Evolutionary conservation across 768 basidiomycete genomes (phyloP).

Genomic region (Termitomyces sp.): DNA sequence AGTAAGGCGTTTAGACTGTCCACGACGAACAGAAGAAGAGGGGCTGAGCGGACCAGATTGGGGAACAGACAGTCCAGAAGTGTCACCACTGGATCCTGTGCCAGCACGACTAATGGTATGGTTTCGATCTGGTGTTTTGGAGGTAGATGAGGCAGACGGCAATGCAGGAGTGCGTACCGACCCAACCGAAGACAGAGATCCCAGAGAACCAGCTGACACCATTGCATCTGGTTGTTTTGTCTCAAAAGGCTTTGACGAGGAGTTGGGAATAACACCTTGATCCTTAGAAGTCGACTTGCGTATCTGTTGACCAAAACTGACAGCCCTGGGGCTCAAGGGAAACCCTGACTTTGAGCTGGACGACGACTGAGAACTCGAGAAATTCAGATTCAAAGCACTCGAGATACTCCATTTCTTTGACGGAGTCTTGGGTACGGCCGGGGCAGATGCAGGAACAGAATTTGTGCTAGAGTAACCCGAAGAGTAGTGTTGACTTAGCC

Average conservation of each 20-base stretch:
- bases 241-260: constrained; percentile 53
- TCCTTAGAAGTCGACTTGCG: constrained; percentile 73
- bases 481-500: constrained; percentile 37
- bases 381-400: constrained; percentile 74
- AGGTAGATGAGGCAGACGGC: constrained; percentile 38
- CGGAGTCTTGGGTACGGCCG: constrained; percentile 65
- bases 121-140: constrained; percentile 65
- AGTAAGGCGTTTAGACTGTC: constrained; percentile 77
- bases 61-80: constrained; percentile 49
- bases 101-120: constrained; percentile 60
- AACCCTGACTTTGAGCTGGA: constrained; percentile 54
- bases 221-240: constrained; percentile 72
- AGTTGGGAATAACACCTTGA: constrained; percentile 42
- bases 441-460: constrained; percentile 40
- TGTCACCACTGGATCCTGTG: constrained; percentile 75
- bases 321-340: constrained; percentile 64
- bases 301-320: constrained; percentile 62
- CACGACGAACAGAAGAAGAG: constrained; percentile 62
- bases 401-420: constrained; percentile 98
- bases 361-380: constrained; percentile 63
- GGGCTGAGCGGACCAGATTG: constrained; percentile 69
- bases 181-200: constrained; percentile 70
- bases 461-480: constrained; percentile 29
- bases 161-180: constrained; percentile 54
- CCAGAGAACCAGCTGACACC: constrained; percentile 72